A percentile compares a stretch with the other conserved stretches of the same genome.
Evolutionary conservation across 202 grass and related monocot species (phyloP).

Genomic region (Panicum virgatum): DNA sequence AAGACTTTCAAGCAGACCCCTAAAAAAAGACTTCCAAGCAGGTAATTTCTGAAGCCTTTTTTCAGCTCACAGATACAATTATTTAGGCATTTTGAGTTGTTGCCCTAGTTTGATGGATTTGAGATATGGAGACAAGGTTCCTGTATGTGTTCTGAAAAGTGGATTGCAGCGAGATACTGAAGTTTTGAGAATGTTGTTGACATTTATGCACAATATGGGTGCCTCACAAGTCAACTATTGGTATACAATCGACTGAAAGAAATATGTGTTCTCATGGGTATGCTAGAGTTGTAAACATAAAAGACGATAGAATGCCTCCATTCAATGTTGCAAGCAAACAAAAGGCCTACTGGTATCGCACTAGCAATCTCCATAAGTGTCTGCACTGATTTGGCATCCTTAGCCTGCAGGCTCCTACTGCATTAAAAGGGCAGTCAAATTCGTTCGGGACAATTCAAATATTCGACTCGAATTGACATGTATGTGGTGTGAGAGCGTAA

Average conservation of each 20-base stretch:
- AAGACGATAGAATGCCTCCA: conserved; percentile 40
- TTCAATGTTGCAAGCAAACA: conserved; percentile 44
- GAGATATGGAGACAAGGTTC: conserved; percentile 40
- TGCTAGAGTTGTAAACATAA: conserved; percentile 42
- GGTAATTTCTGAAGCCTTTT: conserved; percentile 33
- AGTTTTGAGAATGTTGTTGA: conserved; percentile 47
- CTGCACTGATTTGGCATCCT: conserved; percentile 46
- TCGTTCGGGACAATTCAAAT: conserved; percentile 26
- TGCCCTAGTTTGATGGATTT: conserved; percentile 36
- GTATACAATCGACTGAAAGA: conserved; percentile 42
- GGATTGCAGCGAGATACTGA: conserved; percentile 40
- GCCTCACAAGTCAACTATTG: conserved; percentile 30
- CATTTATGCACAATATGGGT: conserved; percentile 48
- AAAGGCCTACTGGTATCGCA: neutral
- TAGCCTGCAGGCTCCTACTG: conserved; percentile 43
- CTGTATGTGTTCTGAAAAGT: conserved; percentile 41
- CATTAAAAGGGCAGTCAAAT: conserved; percentile 46
- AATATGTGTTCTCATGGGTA: conserved; percentile 46
- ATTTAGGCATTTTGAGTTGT: conserved; percentile 46
- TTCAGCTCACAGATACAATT: conserved; percentile 45
- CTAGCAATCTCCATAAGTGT: conserved; percentile 32
- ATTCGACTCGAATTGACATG: conserved; percentile 45
- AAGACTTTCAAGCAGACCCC: conserved; percentile 46
- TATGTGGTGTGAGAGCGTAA: conserved; percentile 41
- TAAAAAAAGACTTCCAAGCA: conserved; percentile 47